Conservation (phyloP, 1,284 basidiomycete species). For the Apiotrichum gracile region DNA sequence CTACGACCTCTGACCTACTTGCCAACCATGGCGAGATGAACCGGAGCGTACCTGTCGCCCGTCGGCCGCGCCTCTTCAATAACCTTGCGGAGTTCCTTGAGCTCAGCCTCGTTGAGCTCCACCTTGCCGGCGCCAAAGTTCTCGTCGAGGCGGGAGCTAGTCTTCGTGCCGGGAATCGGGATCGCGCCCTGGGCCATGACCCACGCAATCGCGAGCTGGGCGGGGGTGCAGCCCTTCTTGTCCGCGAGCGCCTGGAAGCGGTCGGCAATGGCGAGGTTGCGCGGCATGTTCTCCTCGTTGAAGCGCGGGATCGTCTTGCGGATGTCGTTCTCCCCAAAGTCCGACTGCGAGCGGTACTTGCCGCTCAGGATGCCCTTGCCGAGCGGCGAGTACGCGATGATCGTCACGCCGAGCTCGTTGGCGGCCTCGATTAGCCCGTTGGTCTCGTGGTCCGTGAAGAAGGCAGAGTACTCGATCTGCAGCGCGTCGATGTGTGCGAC, state of each 20-base stretch:
- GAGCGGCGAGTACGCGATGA: conserved; percentile 46
- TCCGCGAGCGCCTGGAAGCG: conserved; percentile 30
- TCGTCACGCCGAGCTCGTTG: conserved; percentile 40
- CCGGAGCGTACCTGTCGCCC: conserved; percentile 7
- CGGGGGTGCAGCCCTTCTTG: conserved; percentile 39
- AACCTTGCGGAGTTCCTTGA: conserved; percentile 31
- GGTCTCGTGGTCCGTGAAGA: conserved; percentile 44
- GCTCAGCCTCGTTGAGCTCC: conserved; percentile 30
- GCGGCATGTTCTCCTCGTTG: conserved; percentile 35
- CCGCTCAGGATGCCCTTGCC: conserved; percentile 46
- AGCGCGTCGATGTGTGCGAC: conserved; percentile 47
- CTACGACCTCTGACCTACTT: too few species aligned
- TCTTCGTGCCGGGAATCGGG: conserved; percentile 45
- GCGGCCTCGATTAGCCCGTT: conserved; percentile 47
- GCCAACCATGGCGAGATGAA: conserved; percentile 2
- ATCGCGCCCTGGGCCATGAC: conserved; percentile 45
- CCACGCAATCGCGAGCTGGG: conserved; percentile 50
- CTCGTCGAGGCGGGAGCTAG: conserved; percentile 31
- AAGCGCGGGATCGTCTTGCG: conserved; percentile 37
- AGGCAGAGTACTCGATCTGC: conserved; percentile 50
- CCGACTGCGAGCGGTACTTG: conserved; percentile 9
- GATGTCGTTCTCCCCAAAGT: conserved; percentile 35
- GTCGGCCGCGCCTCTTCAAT: conserved; percentile 29
- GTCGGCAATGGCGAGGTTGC: conserved; percentile 40
- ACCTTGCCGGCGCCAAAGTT: conserved; percentile 37